Evolutionary conservation across 139 green algal genomes (phyloP), one percentile per base, ranked within the genome.

Genomic region (Coccomyxa sp.): DNA sequence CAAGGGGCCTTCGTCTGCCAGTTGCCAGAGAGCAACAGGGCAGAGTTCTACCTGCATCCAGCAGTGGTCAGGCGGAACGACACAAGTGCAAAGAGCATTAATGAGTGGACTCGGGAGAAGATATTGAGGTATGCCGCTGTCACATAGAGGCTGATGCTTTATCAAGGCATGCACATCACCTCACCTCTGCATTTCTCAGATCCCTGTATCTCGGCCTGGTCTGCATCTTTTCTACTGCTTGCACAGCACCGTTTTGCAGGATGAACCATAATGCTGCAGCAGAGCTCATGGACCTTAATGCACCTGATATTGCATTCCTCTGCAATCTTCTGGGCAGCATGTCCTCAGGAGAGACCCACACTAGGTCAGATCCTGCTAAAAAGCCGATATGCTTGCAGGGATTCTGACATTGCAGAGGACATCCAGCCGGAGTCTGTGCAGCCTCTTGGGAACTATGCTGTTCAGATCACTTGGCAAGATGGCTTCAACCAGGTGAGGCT

Each of bases 391-490:
- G 18, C 14, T 73, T n/a, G n/a, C n/a, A n/a, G n/a, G 70, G 58
- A 37, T n/a, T 55, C 39, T 14, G 73, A 77, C 8, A 35, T 84
- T 14, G 12, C 80, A 29, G 89, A 97, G 31, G 88, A 91, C 78
- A 87, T 98, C 7, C 77, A 81, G 72, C 95, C 95, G 0, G 41
- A 88, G 16, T 55, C 75, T 12, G 83, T 98, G 37, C 81, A 86
- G 39, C 88, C 92, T 3, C 78, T 99, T 16, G 96, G 96, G 39
- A 99, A 99, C 88, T 99, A 99, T 79, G 96, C 96, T 5, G 93
- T 91, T 39, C 84, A 93, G 86, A 95, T 97, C 78, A 81, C 73
- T 4, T 97, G 93, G 92, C 64, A 93, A 76, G 94, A 97, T 54
- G 91, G 93, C 34, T 96, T 97, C 88, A 96, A 94, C 79, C 84